Evolutionary conservation across 2,329 filamentous ascomycete species (phyloP).

Genomic region (Cercospora janseana): DNA sequence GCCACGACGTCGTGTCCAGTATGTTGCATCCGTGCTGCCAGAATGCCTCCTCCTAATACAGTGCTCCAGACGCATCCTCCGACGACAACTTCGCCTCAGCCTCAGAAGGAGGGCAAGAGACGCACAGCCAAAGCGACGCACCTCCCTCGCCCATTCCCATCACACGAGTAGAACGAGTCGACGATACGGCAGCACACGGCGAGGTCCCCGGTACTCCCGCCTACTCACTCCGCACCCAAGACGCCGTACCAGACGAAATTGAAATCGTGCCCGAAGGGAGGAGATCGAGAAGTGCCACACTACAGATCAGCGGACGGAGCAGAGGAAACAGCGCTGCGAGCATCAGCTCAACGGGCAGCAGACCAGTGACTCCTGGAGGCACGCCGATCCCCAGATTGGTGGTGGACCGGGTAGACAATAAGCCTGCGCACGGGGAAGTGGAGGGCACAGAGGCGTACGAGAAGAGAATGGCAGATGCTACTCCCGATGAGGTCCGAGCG

Average conservation of each 20-base stretch:
- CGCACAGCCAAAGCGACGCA: constrained; percentile 36
- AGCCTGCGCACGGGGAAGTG: constrained; percentile 59
- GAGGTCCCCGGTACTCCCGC: constrained; percentile 62
- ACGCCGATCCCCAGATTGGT: constrained; percentile 58
- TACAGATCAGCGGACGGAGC: constrained; percentile 25
- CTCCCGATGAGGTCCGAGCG: constrained; percentile 57
- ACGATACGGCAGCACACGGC: constrained; percentile 58
- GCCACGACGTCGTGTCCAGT: constrained; percentile 25
- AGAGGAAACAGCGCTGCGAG: constrained; percentile 39
- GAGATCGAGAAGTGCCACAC: constrained; percentile 42
- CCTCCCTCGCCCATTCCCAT: constrained; percentile 51
- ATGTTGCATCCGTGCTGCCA: constrained; percentile 17
- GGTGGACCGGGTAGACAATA: constrained; percentile 60
- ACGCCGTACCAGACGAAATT: constrained; percentile 64
- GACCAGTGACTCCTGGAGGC: constrained; percentile 52
- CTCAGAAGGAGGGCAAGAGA: constrained; percentile 50
- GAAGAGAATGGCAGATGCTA: constrained; percentile 57
- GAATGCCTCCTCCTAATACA: constrained; percentile 25
- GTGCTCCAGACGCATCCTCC: constrained; percentile 37
- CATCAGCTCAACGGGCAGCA: constrained; percentile 38
- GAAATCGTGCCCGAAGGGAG: constrained; percentile 54
- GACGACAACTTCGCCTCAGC: constrained; percentile 67
- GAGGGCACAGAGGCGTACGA: constrained; percentile 60
- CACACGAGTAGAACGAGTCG: constrained; percentile 63
- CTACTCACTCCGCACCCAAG: constrained; percentile 57